A percentile compares a stretch with the other conserved stretches of the same genome.
phyloP scores from a whole-genome alignment of 352 stramenopile genomes.

The Peronospora belbahrii region DNA sequence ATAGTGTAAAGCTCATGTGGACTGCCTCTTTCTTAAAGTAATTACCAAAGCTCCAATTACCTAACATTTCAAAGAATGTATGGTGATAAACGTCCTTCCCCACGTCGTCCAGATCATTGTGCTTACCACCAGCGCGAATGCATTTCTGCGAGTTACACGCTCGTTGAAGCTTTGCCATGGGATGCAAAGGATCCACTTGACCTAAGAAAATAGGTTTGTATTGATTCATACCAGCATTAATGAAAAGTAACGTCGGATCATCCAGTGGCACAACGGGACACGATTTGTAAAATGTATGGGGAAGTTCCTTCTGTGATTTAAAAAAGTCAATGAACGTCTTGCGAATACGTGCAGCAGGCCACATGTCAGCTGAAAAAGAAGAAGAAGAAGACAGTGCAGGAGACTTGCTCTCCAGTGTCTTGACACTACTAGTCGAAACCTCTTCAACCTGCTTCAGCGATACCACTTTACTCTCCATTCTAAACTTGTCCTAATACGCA shows the following conservation, averaged over 20 bases:
- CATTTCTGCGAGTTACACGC: slow-evolving; percentile 98
- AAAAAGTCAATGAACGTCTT: slow-evolving; percentile 98
- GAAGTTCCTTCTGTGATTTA: slow-evolving; percentile 62
- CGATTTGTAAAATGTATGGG: slow-evolving; percentile 94
- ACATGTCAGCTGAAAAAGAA: slow-evolving; percentile 37
- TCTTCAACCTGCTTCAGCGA: slow-evolving; percentile 23
- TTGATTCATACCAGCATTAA: slow-evolving; percentile 99
- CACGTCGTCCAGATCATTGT: slow-evolving; percentile 99
- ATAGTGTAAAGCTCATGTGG: slow-evolving; percentile 93
- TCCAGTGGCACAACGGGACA: slow-evolving; percentile 94
- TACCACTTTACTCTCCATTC: slow-evolving; percentile 28
- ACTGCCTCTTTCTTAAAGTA: slow-evolving; percentile 99
- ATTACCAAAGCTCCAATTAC: slow-evolving; percentile 98
- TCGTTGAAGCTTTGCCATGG: slow-evolving; percentile 87
- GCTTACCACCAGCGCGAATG: slow-evolving; percentile 98
- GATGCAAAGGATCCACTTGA: slow-evolving; percentile 90
- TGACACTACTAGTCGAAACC: slow-evolving; percentile 18
- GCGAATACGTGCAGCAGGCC: slow-evolving; percentile 93
- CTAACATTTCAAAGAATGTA: slow-evolving; percentile 99
- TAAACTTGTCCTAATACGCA: slow-evolving; percentile 12
- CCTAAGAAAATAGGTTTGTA: slow-evolving; percentile 99
- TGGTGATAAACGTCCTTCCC: slow-evolving; percentile 99
- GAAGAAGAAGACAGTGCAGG: slow-evolving; percentile 20
- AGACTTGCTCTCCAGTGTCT: slow-evolving; percentile 17
- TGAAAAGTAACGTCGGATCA: slow-evolving; percentile 98